Base-by-base conservation (phyloP, 2,329 filamentous ascomycete genomes). In the Diaporthe nobilis region DNA sequence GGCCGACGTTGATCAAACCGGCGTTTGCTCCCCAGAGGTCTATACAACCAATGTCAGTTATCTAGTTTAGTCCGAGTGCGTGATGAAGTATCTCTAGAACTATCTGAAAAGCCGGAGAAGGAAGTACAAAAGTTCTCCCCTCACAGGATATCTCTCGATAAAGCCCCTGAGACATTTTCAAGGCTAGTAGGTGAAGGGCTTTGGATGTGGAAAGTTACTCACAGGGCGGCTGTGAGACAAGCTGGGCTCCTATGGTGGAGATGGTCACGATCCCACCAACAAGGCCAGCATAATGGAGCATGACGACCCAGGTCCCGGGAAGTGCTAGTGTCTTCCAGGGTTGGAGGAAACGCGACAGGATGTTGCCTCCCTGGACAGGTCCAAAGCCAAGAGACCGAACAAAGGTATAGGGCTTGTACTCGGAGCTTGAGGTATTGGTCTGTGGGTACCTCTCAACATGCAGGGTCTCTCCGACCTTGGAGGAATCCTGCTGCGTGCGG, bases 221-320 rank as follows among this genome's bases (percentile, higher is more conserved):
- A 65, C 60, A 85, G 0, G 84, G 84, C 0, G 81, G 82, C 0
- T 67, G 60, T 0, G 77, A 74, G 1, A 85, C 79, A 0, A 84
- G 34, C 34, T 83, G 78, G 0, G 84, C 80, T 0, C 83, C 84
- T 0, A 85, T 79, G 2, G 82, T 82, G 0, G 83, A 84, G 3
- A 85, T 81, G 0, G 83, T 82, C 1, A 84, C 80, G 3, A 83
- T 80, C 3, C 81, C 81, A 3, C 84, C 84, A 0, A 85, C 82
- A 0, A 85, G 78, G 0, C 83, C 82, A 13, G 82, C 82, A 42
- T 85, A 85, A 67, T 85, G 83, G 3, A 84, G 74, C 80, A 82
- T 85, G 1, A 84, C 81, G 0, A 85, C 78, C 83, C 82, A 85
- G 0, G 81, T 82, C 0, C 82, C 82, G 0, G 84, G 84, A 0